phyloP scores from a whole-genome alignment of 2,329 filamentous ascomycete genomes.

The Decorospora gaudefroyi region DNA sequence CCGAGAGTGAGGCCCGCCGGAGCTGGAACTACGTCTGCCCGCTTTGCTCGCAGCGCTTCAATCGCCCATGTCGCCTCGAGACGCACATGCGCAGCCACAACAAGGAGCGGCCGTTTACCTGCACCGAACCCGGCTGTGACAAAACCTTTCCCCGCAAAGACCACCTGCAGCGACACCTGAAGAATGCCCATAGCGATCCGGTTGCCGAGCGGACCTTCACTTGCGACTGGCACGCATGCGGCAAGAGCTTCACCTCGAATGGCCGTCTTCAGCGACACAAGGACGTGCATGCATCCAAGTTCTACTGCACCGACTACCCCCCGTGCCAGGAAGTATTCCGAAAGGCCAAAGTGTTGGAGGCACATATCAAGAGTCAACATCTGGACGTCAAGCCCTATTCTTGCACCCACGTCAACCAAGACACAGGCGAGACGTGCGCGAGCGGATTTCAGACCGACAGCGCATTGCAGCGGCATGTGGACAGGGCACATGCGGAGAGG shows the following conservation, averaged over 20 bases:
- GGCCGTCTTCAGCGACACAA: constrained; percentile 77
- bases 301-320: constrained; percentile 72
- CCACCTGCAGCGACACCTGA: constrained; percentile 83
- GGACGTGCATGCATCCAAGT: constrained; percentile 75
- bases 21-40: constrained; percentile 77
- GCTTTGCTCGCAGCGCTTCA: constrained; percentile 81
- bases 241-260: constrained; percentile 79
- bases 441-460: constrained; percentile 74
- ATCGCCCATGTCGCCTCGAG: constrained; percentile 77
- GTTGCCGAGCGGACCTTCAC: constrained; percentile 66
- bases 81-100: constrained; percentile 81
- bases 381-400: constrained; percentile 70
- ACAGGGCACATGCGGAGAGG: constrained; percentile 69
- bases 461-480: constrained; percentile 71
- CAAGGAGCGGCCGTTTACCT: constrained; percentile 79
- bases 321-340: constrained; percentile 79
- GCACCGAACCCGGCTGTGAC: constrained; percentile 69
- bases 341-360: constrained; percentile 83
- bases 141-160: constrained; percentile 87
- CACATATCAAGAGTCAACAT: constrained; percentile 79
- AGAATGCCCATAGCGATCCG: constrained; percentile 69
- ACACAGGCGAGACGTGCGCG: constrained; percentile 62
- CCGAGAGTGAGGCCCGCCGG: constrained; percentile 56
- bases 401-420: constrained; percentile 64
- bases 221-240: constrained; percentile 74